Evolutionary conservation across 2,329 filamentous ascomycete genomes (phyloP).

Genomic region (Pseudogymnoascus verrucosus): DNA sequence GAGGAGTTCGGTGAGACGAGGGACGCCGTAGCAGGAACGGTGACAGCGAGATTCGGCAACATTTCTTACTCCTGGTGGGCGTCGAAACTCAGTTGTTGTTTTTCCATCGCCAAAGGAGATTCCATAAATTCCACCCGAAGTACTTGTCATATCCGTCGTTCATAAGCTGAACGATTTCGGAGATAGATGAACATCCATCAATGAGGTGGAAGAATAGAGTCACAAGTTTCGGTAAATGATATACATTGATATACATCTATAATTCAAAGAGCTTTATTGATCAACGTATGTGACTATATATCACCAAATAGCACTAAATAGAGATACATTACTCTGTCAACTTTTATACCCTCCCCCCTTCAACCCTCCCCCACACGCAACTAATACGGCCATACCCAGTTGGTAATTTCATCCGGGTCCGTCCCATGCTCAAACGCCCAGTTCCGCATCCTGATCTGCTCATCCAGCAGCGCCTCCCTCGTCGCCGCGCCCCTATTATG

Average conservation of each 20-base stretch:
- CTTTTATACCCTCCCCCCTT: neutral
- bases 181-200: neutral
- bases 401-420: constrained; percentile 42
- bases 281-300: neutral
- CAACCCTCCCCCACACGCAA: neutral
- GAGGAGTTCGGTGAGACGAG: neutral
- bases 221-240: neutral
- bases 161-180: neutral
- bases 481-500: constrained; percentile 55
- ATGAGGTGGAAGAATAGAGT: neutral
- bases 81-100: neutral
- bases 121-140: neutral
- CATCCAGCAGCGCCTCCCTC: constrained; percentile 55
- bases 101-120: neutral
- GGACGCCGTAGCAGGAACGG: neutral
- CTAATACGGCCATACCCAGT: constrained; percentile 25
- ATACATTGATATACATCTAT: neutral
- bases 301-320: neutral
- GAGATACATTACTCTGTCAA: neutral
- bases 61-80: neutral
- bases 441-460: constrained; percentile 55
- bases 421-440: constrained; percentile 63
- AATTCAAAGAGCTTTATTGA: neutral
- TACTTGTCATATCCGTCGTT: neutral
- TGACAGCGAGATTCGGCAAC: neutral